A percentile compares a stretch with the other conserved stretches of the same genome.
Conservation (phyloP, 2,329 filamentous ascomycete genomes). For the Colletotrichum navitas region DNA sequence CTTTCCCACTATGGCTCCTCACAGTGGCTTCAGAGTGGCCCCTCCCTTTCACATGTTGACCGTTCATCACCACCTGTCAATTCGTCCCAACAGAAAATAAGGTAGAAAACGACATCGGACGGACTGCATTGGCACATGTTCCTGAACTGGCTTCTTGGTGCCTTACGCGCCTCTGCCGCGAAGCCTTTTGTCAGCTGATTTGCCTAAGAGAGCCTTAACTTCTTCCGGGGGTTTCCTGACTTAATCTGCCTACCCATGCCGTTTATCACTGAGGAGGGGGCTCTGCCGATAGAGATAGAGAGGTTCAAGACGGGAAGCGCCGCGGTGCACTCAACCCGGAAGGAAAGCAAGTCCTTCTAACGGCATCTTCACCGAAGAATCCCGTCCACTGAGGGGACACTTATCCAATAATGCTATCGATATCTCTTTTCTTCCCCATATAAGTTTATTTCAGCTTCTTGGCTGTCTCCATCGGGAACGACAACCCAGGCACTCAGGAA, state of each 20-base stretch:
- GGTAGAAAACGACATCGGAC: constrained; percentile 22
- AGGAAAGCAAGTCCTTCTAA: constrained; percentile 10
- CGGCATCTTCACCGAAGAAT: constrained; percentile 18
- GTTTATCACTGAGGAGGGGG: not conserved
- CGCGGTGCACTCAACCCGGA: not conserved
- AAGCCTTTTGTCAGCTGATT: constrained; percentile 3
- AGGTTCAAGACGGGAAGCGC: not conserved
- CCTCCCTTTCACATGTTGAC: constrained; percentile 29
- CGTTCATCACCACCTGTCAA: not conserved
- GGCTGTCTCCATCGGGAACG: not conserved
- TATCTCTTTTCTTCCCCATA: not conserved
- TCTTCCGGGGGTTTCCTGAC: not conserved
- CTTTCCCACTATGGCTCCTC: not conserved
- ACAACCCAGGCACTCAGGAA: constrained; percentile 14
- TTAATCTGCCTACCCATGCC: not conserved
- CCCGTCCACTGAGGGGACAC: not conserved
- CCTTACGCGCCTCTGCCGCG: constrained; percentile 28
- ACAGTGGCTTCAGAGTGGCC: not conserved
- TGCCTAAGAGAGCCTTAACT: not conserved
- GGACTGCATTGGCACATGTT: constrained; percentile 31
- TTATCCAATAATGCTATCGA: not conserved
- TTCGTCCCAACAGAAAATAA: constrained; percentile 35
- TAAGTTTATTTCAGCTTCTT: constrained; percentile 20
- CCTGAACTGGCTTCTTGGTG: not conserved
- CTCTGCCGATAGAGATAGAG: not conserved